phyloP scores from a whole-genome alignment of 75 land plant genomes.

The Azolla pinnata region DNA sequence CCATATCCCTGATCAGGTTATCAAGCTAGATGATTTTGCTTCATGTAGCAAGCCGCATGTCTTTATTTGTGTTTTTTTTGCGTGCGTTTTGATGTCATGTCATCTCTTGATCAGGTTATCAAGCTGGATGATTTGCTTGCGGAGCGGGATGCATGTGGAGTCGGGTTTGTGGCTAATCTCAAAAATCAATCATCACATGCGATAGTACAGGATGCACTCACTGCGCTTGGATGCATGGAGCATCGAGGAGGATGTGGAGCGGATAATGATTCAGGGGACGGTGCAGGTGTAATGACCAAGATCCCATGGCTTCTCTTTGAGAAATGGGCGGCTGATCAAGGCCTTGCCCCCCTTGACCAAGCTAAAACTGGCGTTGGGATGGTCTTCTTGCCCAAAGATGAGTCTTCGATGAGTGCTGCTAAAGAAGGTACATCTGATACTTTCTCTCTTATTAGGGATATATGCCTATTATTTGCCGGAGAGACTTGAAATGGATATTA shows the following conservation, averaged over 20 bases:
- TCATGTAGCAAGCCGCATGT: too few species aligned
- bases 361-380: constrained; percentile 82
- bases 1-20: not conserved
- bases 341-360: constrained; percentile 55
- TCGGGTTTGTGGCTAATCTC: constrained; percentile 91
- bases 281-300: constrained; percentile 85
- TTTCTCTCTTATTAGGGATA: too few species aligned
- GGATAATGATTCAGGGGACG: constrained; percentile 97
- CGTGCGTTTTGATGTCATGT: not conserved
- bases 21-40: too few species aligned
- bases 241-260: constrained; percentile 99
- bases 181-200: constrained; percentile 56
- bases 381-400: constrained; percentile 85
- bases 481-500: too few species aligned
- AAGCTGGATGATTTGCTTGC: constrained; percentile 70
- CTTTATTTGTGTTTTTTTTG: not conserved
- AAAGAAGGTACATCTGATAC: constrained; percentile 85
- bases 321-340: constrained; percentile 64
- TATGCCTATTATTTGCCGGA: too few species aligned
- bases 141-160: constrained; percentile 97
- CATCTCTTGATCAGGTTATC: constrained; percentile 40
- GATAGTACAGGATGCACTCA: constrained; percentile 72
- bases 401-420: constrained; percentile 39
- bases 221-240: constrained; percentile 95
- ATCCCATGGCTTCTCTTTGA: constrained; percentile 87